Conservation (phyloP, 2,329 filamentous ascomycete genomes). For the Sporothrix brunneoviolacea region DNA sequence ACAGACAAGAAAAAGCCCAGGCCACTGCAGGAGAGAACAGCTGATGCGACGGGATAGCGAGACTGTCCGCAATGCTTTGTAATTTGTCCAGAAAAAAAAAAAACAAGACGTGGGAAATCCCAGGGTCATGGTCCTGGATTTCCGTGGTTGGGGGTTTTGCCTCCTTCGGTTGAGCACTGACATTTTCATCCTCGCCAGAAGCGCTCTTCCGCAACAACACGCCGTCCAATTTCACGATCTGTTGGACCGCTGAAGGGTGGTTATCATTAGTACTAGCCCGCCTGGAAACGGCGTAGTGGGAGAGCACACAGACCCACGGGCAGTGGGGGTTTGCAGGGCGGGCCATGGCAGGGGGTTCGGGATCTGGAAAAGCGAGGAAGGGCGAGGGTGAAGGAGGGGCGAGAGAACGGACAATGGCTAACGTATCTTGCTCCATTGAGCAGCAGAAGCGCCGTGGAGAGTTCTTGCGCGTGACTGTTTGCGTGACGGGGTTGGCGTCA, state of each 20-base stretch:
- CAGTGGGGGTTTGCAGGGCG: background rate
- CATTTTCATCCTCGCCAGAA: no score
- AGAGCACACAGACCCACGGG: background rate
- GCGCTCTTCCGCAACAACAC: no score
- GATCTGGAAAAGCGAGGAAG: no score
- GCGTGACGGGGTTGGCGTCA: background rate
- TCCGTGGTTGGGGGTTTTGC: conserved; percentile 1
- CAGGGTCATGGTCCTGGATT: conserved; percentile 10
- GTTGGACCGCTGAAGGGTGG: no score
- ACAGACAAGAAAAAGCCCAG: no score
- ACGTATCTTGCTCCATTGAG: background rate
- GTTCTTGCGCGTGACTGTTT: background rate
- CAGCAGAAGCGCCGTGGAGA: background rate
- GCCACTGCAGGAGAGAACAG: no score
- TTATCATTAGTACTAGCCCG: no score
- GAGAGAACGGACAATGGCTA: no score
- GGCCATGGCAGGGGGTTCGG: background rate
- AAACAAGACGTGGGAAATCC: background rate
- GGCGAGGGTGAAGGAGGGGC: no score
- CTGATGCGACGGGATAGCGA: no score
- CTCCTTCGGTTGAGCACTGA: background rate
- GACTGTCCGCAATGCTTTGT: no score
- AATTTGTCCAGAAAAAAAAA: background rate
- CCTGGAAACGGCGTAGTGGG: background rate
- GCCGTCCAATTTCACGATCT: no score